A percentile compares a stretch with the other conserved stretches of the same genome.
These are phyloP conservation scores for Lentinula sp. DNA, from an alignment of 768 basidiomycete species.

Conservation along the genomic window DNA sequence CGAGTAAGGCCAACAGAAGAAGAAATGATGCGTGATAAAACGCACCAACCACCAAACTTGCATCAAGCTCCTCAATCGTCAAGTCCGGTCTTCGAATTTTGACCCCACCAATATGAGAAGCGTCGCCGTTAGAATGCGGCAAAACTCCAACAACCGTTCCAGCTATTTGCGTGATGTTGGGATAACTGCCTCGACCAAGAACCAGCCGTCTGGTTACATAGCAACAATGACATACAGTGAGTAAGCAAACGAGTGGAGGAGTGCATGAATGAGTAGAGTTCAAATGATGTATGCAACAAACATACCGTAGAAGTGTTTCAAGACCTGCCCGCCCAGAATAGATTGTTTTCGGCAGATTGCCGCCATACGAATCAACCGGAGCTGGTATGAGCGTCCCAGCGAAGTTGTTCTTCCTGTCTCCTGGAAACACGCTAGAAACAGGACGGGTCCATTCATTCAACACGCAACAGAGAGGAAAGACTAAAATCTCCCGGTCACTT, in stretches of 20 bases:
- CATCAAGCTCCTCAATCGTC: conserved; percentile 1
- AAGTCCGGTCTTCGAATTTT: conserved; percentile 8
- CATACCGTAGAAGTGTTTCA: conserved; percentile 13
- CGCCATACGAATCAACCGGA: background rate
- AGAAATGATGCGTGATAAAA: background rate
- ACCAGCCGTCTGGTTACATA: conserved; percentile 8
- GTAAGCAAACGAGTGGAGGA: background rate
- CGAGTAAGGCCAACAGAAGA: background rate
- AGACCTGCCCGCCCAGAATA: conserved; percentile 6
- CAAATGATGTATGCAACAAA: background rate
- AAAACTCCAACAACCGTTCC: conserved; percentile 14
- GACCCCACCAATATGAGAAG: conserved; percentile 7
- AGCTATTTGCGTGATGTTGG: conserved; percentile 13
- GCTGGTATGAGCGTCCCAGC: background rate
- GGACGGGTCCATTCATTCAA: background rate
- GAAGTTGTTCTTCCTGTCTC: background rate
- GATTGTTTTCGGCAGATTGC: conserved; percentile 6
- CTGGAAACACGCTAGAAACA: background rate
- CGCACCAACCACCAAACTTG: conserved; percentile 15
- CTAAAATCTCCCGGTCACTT: background rate
- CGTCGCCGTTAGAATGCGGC: background rate
- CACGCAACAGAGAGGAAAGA: too few species aligned
- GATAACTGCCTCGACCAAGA: conserved; percentile 7
- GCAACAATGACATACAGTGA: too few species aligned
- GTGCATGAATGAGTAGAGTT: background rate